Conservation (phyloP, 2,329 filamentous ascomycete genomes). For the Paecilomyces dactylethromorphus region DNA sequence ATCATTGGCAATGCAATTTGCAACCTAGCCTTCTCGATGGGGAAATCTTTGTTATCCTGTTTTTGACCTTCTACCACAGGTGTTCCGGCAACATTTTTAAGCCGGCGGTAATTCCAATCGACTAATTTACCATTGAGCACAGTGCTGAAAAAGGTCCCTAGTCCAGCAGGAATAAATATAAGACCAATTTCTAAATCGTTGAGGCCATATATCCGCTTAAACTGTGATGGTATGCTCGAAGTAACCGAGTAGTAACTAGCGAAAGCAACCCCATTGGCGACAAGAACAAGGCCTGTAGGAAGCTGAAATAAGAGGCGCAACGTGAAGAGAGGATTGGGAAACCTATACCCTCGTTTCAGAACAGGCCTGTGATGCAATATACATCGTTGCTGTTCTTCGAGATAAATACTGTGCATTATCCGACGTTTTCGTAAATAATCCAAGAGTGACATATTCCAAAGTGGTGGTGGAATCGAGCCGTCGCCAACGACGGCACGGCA, state of each 20-base stretch:
- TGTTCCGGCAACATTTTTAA: conserved; percentile 43
- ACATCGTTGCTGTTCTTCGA: not conserved
- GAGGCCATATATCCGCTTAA: conserved; percentile 36
- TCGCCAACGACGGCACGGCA: conserved; percentile 27
- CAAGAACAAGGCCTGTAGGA: conserved; percentile 23
- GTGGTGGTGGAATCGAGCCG: conserved; percentile 17
- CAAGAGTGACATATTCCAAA: conserved; percentile 24
- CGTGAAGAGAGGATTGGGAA: conserved; percentile 25
- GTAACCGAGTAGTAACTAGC: conserved; percentile 40
- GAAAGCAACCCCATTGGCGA: conserved; percentile 35
- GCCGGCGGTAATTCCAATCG: conserved; percentile 66
- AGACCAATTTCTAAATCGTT: conserved; percentile 37
- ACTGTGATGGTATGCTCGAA: conserved; percentile 37
- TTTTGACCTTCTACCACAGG: conserved; percentile 55
- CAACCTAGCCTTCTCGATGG: conserved; percentile 35
- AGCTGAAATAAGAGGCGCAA: conserved; percentile 25
- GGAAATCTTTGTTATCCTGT: conserved; percentile 45
- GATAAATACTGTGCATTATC: not conserved
- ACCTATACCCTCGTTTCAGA: not conserved
- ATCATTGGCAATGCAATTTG: conserved; percentile 24
- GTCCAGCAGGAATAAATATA: conserved; percentile 22
- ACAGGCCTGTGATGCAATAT: not conserved
- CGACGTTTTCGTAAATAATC: not conserved
- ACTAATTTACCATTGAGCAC: conserved; percentile 28
- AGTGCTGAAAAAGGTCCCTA: conserved; percentile 18